These are phyloP conservation scores for Monilinia vaccinii-corymbosi DNA, from an alignment of 2,329 filamentous ascomycete genomes.

Conservation along the genomic window DNA sequence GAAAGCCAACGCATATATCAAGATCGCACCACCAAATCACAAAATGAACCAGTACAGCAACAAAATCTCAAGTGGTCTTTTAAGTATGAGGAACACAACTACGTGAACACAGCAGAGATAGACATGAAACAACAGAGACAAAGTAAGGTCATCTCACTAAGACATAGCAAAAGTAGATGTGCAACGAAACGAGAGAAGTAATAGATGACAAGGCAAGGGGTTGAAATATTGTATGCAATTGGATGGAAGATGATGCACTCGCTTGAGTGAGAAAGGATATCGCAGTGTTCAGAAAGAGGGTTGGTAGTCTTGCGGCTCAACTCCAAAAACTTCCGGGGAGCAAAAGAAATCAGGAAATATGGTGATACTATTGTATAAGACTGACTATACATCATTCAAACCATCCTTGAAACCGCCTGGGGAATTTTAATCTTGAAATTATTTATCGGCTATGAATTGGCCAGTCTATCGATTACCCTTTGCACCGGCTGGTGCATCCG, in stretches of 20 bases:
- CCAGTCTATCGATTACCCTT: conserved; percentile 27
- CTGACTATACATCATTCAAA: neutral
- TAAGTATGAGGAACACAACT: neutral
- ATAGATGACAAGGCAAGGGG: neutral
- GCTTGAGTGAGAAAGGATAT: neutral
- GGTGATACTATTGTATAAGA: neutral
- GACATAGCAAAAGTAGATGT: neutral
- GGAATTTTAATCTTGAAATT: neutral
- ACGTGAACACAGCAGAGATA: neutral
- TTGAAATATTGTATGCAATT: neutral
- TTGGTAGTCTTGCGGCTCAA: neutral
- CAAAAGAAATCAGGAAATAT: neutral
- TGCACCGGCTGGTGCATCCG: conserved; percentile 54
- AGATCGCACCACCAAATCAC: neutral
- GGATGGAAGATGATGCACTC: neutral
- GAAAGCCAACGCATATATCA: neutral
- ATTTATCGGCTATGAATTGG: neutral
- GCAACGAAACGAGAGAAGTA: neutral
- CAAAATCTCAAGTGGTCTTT: neutral
- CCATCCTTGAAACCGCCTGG: neutral
- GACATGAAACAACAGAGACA: neutral
- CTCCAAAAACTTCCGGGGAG: neutral
- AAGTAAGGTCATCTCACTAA: neutral
- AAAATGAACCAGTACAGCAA: neutral
- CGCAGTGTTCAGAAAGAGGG: neutral